Evolutionary conservation across 768 basidiomycete species (phyloP), one percentile per base, ranked within the genome.

Genomic region (Paxillus involutus): DNA sequence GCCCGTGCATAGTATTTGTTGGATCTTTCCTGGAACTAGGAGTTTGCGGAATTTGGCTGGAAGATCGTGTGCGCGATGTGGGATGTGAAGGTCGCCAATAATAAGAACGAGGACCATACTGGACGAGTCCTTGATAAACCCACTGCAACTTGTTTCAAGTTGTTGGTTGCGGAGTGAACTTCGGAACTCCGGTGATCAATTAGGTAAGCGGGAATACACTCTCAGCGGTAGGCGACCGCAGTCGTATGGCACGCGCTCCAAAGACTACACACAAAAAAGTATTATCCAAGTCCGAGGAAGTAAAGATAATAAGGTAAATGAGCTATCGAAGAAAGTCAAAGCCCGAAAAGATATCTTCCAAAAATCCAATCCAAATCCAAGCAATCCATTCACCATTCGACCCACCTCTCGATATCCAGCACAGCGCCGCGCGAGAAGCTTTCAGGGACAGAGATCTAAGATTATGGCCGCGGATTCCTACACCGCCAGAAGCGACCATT

Each of bases 1-100:
- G 44, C 97, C 97, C 0, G 96, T 98, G 70, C 94, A 97, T 24
- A 98, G 78, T 55, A 98, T 97, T 71, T 98, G 96, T 58, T 95
- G 92, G 43, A 99, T 98, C 72, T 99, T 99, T 19, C 97, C 97
- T 17, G 91, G 91, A 6, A 92, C 87, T 49, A 99, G 79, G 1
- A 98, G 86, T 66, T 98, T 97, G 77, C 96, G 95, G 76, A 99
- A 99, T 74, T 98, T 98, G 13, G 85, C 77, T 0, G 97, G 95
- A 9, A 99, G 82, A 66, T 97, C 97, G 68, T 97, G 92, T 9
- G 76, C 78, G 42, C 91, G 77, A 69, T 92, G 88, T 1, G 97
- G 97, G 66, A 98, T 98, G 71, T 98, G 95, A 19, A 98, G 82
- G 77, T 99, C 97, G 48, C 96, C 96, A 59, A 98, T 93, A 64